These are phyloP conservation scores for Tarenaya hassleriana DNA, from an alignment of 345 rosid genomes.

Conservation along the genomic window DNA sequence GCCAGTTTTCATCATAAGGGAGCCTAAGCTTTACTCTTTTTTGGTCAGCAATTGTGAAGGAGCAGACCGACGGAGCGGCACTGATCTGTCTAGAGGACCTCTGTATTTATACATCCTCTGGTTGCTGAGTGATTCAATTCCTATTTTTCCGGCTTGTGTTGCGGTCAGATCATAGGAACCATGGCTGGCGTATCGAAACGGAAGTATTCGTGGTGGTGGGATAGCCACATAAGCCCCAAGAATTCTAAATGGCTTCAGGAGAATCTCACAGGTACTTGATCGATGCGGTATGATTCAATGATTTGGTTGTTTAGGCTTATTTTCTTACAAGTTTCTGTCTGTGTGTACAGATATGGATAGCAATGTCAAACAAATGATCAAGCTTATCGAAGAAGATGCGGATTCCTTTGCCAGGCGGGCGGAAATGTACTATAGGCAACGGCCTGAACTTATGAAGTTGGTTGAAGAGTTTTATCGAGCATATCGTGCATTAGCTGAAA, in stretches of 20 bases:
- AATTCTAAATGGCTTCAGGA: slow-evolving; percentile 96
- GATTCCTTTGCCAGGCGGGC: slow-evolving; percentile 99
- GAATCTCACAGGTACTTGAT: no score
- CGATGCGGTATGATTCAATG: no score
- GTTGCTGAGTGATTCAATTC: no score
- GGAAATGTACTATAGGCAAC: slow-evolving; percentile 97
- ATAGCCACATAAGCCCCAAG: slow-evolving; percentile 90
- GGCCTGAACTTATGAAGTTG: slow-evolving; percentile 95
- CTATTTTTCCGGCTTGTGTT: background rate
- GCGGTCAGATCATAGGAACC: slow-evolving; percentile 2
- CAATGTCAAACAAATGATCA: slow-evolving; percentile 95
- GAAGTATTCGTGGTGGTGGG: slow-evolving; percentile 99
- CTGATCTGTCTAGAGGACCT: no score
- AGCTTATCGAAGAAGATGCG: slow-evolving; percentile 95
- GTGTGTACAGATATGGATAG: slow-evolving; percentile 76
- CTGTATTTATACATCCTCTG: no score
- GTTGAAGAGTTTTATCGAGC: slow-evolving; percentile 98
- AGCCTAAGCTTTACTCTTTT: background rate
- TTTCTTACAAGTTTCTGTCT: background rate
- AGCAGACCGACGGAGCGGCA: slow-evolving; percentile 7
- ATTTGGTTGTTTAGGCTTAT: slow-evolving; percentile 9
- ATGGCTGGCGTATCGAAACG: slow-evolving; percentile 38
- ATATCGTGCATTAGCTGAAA: slow-evolving; percentile 94
- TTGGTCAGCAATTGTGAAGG: slow-evolving; percentile 7
- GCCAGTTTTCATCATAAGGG: background rate